Conservation (phyloP, 2,329 filamentous ascomycete species). For the Acrodontium crateriforme region DNA sequence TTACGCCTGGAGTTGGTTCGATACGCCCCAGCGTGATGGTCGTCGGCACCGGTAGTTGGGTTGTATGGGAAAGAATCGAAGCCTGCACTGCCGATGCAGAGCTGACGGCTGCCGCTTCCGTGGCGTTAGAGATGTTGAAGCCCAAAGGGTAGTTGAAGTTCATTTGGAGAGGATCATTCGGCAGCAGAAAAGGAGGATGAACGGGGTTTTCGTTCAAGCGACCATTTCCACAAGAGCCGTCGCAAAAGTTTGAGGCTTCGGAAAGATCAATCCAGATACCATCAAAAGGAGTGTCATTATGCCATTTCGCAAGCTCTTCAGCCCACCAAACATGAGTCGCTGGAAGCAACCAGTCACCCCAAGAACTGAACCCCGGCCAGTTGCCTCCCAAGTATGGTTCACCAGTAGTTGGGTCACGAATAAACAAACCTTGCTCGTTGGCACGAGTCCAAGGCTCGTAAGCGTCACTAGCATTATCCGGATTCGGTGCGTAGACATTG, state of each 20-base stretch:
- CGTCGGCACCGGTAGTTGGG: conserved; percentile 8
- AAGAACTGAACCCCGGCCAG: conserved; percentile 11
- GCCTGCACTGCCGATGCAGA: conserved; percentile 40
- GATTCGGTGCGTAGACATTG: conserved; percentile 56
- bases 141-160: conserved; percentile 46
- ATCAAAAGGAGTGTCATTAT: conserved; percentile 9
- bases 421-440: conserved; percentile 34
- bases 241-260: conserved; percentile 13
- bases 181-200: conserved; percentile 14
- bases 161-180: conserved; percentile 13
- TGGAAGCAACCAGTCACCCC: conserved; percentile 12
- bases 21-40: conserved; percentile 9
- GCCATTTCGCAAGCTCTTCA: conserved; percentile 8
- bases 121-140: conserved; percentile 55
- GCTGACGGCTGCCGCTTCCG: conserved; percentile 49
- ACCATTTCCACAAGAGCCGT: conserved; percentile 12
- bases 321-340: conserved; percentile 13
- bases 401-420: conserved; percentile 41
- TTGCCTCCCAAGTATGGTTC: conserved; percentile 19
- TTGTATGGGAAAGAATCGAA: conserved; percentile 20
- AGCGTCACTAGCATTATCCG: conserved; percentile 47
- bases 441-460: conserved; percentile 38
- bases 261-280: conserved; percentile 17
- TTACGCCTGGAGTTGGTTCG: conserved; percentile 13
- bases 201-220: conserved; percentile 9